These are phyloP conservation scores for Trypanosoma melophagium DNA, from an alignment of 208 protist genomes.

Conservation along the genomic window DNA sequence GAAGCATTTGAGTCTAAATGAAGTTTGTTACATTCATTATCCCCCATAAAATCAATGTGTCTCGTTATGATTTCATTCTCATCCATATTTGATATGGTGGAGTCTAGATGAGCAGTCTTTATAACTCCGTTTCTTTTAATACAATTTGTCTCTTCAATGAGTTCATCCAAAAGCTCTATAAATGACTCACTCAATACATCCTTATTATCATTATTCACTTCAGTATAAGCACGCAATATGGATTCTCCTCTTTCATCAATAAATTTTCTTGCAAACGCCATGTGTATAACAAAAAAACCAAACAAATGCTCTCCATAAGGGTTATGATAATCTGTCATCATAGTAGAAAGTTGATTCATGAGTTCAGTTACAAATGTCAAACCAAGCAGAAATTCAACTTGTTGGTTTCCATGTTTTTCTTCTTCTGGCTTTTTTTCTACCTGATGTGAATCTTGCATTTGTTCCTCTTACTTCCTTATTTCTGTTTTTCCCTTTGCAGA, in stretches of 20 bases:
- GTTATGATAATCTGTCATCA: neutral
- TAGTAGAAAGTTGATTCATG: neutral
- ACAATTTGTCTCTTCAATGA: neutral
- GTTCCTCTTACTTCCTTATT: neutral
- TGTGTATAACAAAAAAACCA: neutral
- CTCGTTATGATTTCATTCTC: no score
- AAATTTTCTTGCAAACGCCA: neutral
- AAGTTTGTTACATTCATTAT: no score
- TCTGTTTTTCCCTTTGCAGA: neutral
- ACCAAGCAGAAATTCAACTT: no score
- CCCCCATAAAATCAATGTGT: no score
- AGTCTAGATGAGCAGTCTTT: no score
- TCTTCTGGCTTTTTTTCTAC: neutral
- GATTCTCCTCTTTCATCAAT: neutral
- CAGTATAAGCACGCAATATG: neutral
- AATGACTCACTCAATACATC: neutral
- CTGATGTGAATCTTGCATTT: neutral
- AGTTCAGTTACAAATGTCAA: neutral
- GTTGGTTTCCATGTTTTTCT: no score
- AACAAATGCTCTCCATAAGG: constrained; percentile 1
- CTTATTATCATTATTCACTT: neutral
- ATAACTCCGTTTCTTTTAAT: no score
- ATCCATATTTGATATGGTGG: no score
- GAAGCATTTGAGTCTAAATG: no score
- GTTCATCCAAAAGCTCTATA: neutral